These are phyloP conservation scores for Aspergillus intermedius DNA, from an alignment of 2,329 filamentous ascomycete genomes.

Conservation along the genomic window DNA sequence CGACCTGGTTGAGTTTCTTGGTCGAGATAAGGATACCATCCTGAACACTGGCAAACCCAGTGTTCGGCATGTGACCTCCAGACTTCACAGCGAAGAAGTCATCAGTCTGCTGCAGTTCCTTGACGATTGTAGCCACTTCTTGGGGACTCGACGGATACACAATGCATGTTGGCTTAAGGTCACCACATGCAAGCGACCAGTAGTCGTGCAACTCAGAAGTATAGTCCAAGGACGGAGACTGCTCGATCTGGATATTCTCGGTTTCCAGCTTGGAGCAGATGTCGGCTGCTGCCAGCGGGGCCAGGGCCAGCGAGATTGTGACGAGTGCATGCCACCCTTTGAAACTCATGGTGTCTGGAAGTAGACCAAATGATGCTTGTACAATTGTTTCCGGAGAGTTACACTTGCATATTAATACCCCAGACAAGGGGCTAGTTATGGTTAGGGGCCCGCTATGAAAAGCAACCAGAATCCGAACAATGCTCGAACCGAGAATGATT, in stretches of 20 bases:
- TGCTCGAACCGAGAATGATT: too few species aligned
- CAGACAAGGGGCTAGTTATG: too few species aligned
- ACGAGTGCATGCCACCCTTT: conserved; percentile 13
- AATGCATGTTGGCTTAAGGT: conserved; percentile 42
- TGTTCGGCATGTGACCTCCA: conserved; percentile 45
- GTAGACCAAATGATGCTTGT: too few species aligned
- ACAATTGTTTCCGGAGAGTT: not conserved
- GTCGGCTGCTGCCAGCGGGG: conserved; percentile 20
- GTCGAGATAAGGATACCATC: conserved; percentile 41
- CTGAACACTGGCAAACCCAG: conserved; percentile 41
- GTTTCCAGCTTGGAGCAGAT: conserved; percentile 36
- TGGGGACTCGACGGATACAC: conserved; percentile 43
- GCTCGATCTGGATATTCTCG: conserved; percentile 28
- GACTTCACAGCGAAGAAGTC: conserved; percentile 51
- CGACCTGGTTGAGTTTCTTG: conserved; percentile 35
- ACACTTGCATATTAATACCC: not conserved
- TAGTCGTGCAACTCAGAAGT: conserved; percentile 36
- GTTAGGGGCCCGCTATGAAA: too few species aligned
- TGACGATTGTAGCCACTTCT: conserved; percentile 50
- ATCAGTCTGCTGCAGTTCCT: conserved; percentile 41
- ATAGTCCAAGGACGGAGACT: conserved; percentile 29
- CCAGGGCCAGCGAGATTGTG: conserved; percentile 13
- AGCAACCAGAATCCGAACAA: too few species aligned
- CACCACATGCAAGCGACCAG: conserved; percentile 42
- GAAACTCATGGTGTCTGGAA: conserved; percentile 10